A percentile compares a stretch with the other conserved stretches of the same genome.
Conservation (phyloP, 2,329 filamentous ascomycete species). For the Ceratocystis colombiana region DNA sequence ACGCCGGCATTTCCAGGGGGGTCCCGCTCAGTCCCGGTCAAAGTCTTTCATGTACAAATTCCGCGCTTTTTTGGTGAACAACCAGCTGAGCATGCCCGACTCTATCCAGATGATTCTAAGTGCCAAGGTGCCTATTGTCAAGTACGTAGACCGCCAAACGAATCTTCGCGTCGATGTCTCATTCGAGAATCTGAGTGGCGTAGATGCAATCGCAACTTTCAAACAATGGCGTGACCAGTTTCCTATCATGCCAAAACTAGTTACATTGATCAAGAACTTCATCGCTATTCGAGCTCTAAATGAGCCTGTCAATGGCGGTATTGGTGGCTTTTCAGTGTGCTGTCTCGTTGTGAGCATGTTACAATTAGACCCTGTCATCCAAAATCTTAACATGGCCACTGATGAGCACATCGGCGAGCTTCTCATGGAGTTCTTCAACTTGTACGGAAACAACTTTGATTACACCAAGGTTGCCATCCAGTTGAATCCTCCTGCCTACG, state of each 20-base stretch:
- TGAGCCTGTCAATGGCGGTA: conserved; percentile 80
- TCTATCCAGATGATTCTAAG: conserved; percentile 58
- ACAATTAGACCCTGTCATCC: conserved; percentile 64
- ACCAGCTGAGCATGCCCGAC: conserved; percentile 47
- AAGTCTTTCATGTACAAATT: conserved; percentile 54
- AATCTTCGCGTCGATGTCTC: conserved; percentile 83
- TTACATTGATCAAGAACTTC: conserved; percentile 86
- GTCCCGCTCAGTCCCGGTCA: conserved; percentile 40
- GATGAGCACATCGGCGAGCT: conserved; percentile 66
- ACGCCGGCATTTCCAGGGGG: conserved; percentile 45
- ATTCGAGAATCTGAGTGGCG: conserved; percentile 80
- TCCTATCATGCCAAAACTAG: conserved; percentile 75
- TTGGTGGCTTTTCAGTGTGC: conserved; percentile 89
- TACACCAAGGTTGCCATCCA: conserved; percentile 60
- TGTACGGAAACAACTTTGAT: conserved; percentile 78
- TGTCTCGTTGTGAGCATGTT: conserved; percentile 86
- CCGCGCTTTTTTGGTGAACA: conserved; percentile 45
- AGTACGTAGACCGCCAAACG: conserved; percentile 71
- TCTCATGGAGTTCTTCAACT: conserved; percentile 76
- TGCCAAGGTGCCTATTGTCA: conserved; percentile 84
- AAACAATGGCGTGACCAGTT: conserved; percentile 66
- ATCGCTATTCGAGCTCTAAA: conserved; percentile 81
- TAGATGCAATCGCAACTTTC: conserved; percentile 73
- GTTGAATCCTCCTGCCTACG: conserved; percentile 62
- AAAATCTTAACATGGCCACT: conserved; percentile 48